These are phyloP conservation scores for Quercus wislizeni DNA, from an alignment of 306 rosid species.

Conservation along the genomic window DNA sequence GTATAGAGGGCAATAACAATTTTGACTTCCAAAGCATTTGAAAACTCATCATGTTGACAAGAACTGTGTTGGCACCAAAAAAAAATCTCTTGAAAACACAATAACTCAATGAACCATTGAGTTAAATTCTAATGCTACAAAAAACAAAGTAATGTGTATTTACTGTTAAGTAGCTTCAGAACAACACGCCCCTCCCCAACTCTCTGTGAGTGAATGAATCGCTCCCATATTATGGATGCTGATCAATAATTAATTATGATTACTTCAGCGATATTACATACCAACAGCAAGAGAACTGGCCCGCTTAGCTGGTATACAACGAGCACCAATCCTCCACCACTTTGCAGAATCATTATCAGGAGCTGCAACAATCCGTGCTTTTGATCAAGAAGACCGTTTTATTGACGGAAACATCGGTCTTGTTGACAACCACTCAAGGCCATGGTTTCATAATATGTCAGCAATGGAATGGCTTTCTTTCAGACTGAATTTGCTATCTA, in stretches of 20 bases:
- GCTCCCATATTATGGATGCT: background rate
- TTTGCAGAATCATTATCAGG: slow-evolving; percentile 91
- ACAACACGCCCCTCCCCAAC: background rate
- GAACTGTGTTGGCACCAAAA: background rate
- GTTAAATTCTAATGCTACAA: background rate
- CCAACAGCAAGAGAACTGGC: slow-evolving; percentile 97
- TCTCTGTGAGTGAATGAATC: too few relatives aligned
- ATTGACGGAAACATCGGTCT: slow-evolving; percentile 55
- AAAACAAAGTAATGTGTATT: background rate
- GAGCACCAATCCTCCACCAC: slow-evolving; percentile 91
- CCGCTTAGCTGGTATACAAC: slow-evolving; percentile 74
- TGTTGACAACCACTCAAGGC: slow-evolving; percentile 74
- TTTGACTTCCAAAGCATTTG: background rate
- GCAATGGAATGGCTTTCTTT: slow-evolving; percentile 98
- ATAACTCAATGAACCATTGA: background rate
- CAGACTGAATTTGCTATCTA: slow-evolving; percentile 82
- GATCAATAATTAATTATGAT: slow-evolving; percentile 13
- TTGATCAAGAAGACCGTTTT: slow-evolving; percentile 81
- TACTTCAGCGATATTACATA: slow-evolving; percentile 74
- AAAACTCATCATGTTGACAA: background rate
- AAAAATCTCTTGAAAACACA: background rate
- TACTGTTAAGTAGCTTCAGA: background rate
- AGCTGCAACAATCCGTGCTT: slow-evolving; percentile 86
- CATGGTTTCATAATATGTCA: slow-evolving; percentile 91
- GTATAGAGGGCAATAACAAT: background rate